Evolutionary conservation across 108 stramenopile genomes (phyloP).

Genomic region (Nannochloropsis salina): DNA sequence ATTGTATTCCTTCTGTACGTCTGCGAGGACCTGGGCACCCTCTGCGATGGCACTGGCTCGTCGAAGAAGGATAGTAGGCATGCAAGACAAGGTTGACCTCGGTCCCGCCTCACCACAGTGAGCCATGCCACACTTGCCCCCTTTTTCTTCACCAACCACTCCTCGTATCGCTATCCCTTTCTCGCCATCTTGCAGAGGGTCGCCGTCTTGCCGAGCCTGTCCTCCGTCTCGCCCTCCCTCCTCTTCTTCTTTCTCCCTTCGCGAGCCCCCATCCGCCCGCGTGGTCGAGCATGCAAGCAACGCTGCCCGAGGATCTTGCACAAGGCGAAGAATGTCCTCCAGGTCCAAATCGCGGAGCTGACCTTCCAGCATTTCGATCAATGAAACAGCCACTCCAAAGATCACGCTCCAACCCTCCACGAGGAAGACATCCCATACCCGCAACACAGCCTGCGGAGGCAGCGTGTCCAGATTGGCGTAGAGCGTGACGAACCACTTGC

Average conservation of each 20-base stretch:
- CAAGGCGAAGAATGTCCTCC: background rate
- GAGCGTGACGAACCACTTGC: slow-evolving; percentile 43
- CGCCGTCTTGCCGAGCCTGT: too few relatives aligned
- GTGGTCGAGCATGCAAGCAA: background rate
- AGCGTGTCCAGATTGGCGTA: slow-evolving; percentile 24
- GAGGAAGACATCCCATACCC: slow-evolving; percentile 7
- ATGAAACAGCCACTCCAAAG: background rate
- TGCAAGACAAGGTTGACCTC: background rate
- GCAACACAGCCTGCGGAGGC: background rate
- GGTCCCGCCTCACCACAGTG: too few relatives aligned
- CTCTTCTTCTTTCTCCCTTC: background rate
- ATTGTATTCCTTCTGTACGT: slow-evolving; percentile 2
- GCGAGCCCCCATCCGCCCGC: background rate
- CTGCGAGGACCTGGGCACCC: background rate
- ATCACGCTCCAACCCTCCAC: slow-evolving; percentile 13
- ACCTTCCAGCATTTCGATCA: background rate
- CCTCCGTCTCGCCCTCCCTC: too few relatives aligned
- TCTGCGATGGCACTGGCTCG: background rate
- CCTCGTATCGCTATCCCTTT: background rate
- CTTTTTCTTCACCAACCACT: background rate
- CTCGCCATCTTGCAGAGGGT: background rate
- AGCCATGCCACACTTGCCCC: background rate
- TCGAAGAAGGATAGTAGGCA: background rate
- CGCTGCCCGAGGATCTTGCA: background rate
- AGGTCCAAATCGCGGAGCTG: background rate